Base-by-base conservation (phyloP, 495 filamentous ascomycete species). In the Chaetomium cochliodes region DNA sequence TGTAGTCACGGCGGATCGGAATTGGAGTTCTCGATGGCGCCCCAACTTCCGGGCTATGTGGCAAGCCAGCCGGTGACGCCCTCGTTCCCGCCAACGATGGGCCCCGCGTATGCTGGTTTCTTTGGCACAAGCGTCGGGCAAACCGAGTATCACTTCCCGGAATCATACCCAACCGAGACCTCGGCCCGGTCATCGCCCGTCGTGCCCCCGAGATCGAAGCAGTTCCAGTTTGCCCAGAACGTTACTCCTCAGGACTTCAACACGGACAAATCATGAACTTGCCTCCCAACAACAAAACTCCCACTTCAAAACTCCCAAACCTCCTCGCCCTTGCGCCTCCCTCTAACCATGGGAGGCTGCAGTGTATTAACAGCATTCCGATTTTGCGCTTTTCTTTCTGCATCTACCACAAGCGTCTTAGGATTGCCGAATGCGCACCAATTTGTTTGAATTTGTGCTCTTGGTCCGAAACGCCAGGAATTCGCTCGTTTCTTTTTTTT, bases 221-320 rank as follows among this genome's bases (percentile, higher is more conserved):
- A 80, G 50, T 81, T 82, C 23, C 79, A 82, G 64, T 82, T 82
- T 65, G 80, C 79, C 15, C 79, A 78, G 54, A 82, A 82, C 65
- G 70, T 82, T 54, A 82, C 79, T 0, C 79, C 79, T 5, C 79
- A 79, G 30, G 76, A 82, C 65, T 82, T 79, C 52, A 73, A 60
- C 63, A 67, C 56, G 6, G 69, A 72, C 15, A 74, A 70, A 54
- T 67, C 62, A 46, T 60, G 15, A 64, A 25, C 1, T 41, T 37
- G 33, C 9, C 33, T 37, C 33, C 33, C 33, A 11, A 33, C 7
- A 30, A 30, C 28, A 30, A 0, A 26, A 37, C 0, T 28, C 1
- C 25, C 9, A 3, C 49, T 26, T 13, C 28, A 6, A 22, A 2
- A 46, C 20, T 47, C 25, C 23, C 26, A n/a, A 15, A 55, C 15